Percentiles rank a stretch among this genome's conserved stretches.
phyloP scores from a whole-genome alignment of 139 green algal species.

The Astrephomene gubernaculifera region DNA sequence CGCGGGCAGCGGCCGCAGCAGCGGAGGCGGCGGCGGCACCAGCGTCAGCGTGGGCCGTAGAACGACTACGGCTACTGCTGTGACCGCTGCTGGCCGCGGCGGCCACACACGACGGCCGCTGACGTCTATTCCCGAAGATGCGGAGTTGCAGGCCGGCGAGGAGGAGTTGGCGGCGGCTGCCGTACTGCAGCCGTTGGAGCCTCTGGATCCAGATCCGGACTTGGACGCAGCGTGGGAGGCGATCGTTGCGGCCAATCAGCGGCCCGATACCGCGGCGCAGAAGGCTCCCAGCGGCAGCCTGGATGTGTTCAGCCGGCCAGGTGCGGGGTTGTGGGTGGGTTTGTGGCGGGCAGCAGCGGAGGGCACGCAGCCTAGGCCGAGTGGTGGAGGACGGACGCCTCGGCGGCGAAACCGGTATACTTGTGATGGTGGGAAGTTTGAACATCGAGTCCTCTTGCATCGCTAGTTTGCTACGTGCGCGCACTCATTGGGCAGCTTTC shows the following conservation, averaged over 20 bases:
- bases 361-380: too few relatives aligned
- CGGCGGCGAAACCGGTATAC: too few relatives aligned
- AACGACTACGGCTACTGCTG: too few relatives aligned
- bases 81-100: too few relatives aligned
- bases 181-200: not conserved
- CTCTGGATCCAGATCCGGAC: constrained; percentile 17
- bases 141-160: not conserved
- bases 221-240: constrained; percentile 25
- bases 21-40: not conserved
- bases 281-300: not conserved
- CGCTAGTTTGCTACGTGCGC: too few relatives aligned
- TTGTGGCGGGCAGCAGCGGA: not conserved
- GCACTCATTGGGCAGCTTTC: not conserved
- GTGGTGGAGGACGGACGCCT: too few relatives aligned
- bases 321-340: not conserved
- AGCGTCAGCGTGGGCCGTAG: not conserved
- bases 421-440: too few relatives aligned
- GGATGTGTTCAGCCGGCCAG: constrained; percentile 37
- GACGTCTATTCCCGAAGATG: constrained; percentile 14
- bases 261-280: constrained; percentile 29
- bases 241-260: constrained; percentile 23
- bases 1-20: not conserved
- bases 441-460: too few relatives aligned
- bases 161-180: not conserved
- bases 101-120: not conserved